phyloP scores from a whole-genome alignment of 495 filamentous ascomycete genomes.

The Hypoxylon intermedium region DNA sequence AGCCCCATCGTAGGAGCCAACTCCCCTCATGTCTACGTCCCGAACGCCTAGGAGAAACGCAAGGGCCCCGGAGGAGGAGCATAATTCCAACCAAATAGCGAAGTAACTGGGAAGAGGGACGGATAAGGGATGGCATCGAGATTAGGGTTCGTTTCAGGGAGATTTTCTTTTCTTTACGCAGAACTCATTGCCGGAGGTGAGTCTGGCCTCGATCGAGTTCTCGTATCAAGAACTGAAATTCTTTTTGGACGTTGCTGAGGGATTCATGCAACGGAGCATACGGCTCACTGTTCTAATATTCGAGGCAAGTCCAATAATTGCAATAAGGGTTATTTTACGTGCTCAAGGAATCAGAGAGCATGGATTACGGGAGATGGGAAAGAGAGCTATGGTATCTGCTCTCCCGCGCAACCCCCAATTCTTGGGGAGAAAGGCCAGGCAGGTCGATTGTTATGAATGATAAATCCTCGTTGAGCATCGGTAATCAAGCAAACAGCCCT shows the following conservation, averaged over 20 bases:
- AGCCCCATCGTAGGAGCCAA: conserved; percentile 61
- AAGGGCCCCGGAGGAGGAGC: not conserved
- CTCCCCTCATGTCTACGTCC: conserved; percentile 11
- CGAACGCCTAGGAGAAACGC: conserved; percentile 1
- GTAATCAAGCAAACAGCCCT: not conserved
- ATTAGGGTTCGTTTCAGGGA: conserved; percentile 4
- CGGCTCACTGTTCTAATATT: no score
- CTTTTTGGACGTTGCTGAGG: conserved; percentile 20
- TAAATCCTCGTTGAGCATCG: conserved; percentile 18
- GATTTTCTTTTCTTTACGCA: conserved; percentile 11
- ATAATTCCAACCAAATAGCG: not conserved
- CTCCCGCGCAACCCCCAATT: not conserved
- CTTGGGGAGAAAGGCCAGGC: not conserved
- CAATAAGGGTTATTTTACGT: no score
- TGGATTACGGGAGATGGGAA: no score
- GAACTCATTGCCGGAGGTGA: conserved; percentile 4
- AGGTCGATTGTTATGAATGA: conserved; percentile 27
- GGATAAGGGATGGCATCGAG: not conserved
- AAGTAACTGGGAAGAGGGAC: not conserved
- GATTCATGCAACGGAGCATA: no score
- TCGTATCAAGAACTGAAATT: no score
- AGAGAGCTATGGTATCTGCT: not conserved
- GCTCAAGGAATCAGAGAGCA: no score
- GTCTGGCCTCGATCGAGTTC: conserved; percentile 4
- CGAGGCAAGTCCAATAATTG: no score